These are phyloP conservation scores for Cladosporium sp. DNA, from an alignment of 2,329 filamentous ascomycete genomes.

Conservation along the genomic window DNA sequence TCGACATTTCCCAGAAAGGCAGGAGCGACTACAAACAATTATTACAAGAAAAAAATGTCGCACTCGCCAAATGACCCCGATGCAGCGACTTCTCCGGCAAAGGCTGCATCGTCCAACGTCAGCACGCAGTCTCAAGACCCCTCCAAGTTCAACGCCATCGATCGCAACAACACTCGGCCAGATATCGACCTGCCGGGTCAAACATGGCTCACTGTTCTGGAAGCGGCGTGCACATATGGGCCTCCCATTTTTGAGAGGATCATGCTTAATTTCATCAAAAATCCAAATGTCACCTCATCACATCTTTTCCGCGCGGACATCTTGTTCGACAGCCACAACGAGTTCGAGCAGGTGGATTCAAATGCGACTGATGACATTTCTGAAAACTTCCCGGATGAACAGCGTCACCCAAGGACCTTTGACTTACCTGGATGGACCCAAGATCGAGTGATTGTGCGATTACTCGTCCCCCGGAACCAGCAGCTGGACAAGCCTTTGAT, in stretches of 20 bases:
- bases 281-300: slow-evolving; percentile 74
- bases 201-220: slow-evolving; percentile 25
- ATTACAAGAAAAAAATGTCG: too few relatives aligned
- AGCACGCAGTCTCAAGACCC: slow-evolving; percentile 13
- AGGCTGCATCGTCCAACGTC: too few relatives aligned
- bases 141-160: slow-evolving; percentile 28
- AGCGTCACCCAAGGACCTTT: neutral
- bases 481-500: slow-evolving; percentile 69
- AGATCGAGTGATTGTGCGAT: slow-evolving; percentile 66
- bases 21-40: too few relatives aligned
- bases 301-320: slow-evolving; percentile 78
- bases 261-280: slow-evolving; percentile 70
- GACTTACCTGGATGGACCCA: slow-evolving; percentile 36
- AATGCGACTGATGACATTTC: slow-evolving; percentile 21
- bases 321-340: slow-evolving; percentile 48
- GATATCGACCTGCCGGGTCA: slow-evolving; percentile 20
- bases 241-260: slow-evolving; percentile 55
- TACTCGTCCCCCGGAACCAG: slow-evolving; percentile 76
- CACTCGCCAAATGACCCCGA: too few relatives aligned
- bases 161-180: slow-evolving; percentile 24
- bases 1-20: too few relatives aligned
- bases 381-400: too few relatives aligned
- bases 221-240: slow-evolving; percentile 15
- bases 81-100: too few relatives aligned
- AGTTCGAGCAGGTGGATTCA: neutral